Evolutionary conservation across 441 rosid genomes (phyloP), one percentile per base, ranked within the genome.

Genomic region (Gossypium schwendimanii): DNA sequence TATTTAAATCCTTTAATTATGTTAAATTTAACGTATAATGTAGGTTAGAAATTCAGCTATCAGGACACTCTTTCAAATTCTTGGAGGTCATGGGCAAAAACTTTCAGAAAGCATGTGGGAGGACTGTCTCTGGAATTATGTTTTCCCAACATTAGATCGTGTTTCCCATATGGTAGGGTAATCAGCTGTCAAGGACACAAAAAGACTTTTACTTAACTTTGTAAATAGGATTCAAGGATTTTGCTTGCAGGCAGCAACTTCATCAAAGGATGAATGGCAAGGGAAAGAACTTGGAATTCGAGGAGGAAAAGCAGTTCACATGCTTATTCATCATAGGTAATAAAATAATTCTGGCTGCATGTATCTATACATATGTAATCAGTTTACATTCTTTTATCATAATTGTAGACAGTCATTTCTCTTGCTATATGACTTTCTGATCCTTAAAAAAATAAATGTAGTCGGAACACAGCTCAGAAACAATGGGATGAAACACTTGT

Each of bases 401-500:
- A 76, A 53, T 75, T 52, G 4, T 26, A 10, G 14, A 14, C 39
- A 33, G 20, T 18, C 69, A 53, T 73, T 59, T 45, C 67, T 73
- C 45, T 20, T 71, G 61, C 55, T 23, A 33, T 59, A 55, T 47
- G 47, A 36, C 70, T 28, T 65, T 53, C 65, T 75, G 24, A 67
- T 39, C 62, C 52, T 76, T 41, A 69, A 63, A 58, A 70, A 79
- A 70, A 79, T 76, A 75, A 24, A 36, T 87, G 77, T 89, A 96
- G 99, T 83, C 98, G 98, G 76, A 96, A 96, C 85, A 87, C 98
- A 23, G 96, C 91, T 81, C 99, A 96, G 82, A 96, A 96, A 79
- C 98, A 93, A 76, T 96, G 99, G 99, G 99, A 90, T 88, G 98
- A 96, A 82, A 96, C 99, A 24, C 89, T 96, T 73, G 98, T 93